These are phyloP conservation scores for Rheum nobile DNA, from an alignment of 148 eudicot genomes.

Conservation along the genomic window DNA sequence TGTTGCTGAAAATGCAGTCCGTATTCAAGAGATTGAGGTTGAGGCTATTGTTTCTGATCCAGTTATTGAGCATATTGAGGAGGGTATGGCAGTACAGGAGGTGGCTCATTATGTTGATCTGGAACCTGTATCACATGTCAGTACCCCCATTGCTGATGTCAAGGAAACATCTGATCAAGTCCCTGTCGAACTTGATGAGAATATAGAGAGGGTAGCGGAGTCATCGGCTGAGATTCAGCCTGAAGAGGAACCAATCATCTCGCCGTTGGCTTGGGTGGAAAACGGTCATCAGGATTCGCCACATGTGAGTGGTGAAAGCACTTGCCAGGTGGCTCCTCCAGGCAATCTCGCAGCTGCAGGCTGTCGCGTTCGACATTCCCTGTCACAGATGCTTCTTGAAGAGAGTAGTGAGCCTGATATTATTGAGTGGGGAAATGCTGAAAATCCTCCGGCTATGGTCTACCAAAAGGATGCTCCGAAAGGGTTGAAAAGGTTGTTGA, in stretches of 20 bases:
- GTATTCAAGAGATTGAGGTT: constrained; percentile 22
- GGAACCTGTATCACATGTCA: constrained; percentile 20
- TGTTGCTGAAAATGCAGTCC: constrained; percentile 19
- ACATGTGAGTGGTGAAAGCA: constrained; percentile 21
- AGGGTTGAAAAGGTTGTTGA: constrained; percentile 87
- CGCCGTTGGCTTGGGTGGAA: constrained; percentile 90
- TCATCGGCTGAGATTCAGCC: constrained; percentile 24
- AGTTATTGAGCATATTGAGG: constrained; percentile 17
- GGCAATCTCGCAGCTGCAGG: constrained; percentile 31
- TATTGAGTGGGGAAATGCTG: constrained; percentile 92
- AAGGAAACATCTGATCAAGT: constrained; percentile 17
- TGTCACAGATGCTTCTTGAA: constrained; percentile 90
- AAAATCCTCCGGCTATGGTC: constrained; percentile 68
- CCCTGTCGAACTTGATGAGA: constrained; percentile 18
- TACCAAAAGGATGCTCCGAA: constrained; percentile 95
- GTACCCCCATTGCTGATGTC: constrained; percentile 17
- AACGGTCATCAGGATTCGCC: constrained; percentile 38
- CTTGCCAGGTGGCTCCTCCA: constrained; percentile 23
- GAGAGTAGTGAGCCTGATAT: constrained; percentile 74
- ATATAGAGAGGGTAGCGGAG: constrained; percentile 13
- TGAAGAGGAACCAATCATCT: constrained; percentile 54
- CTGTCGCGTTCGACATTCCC: constrained; percentile 73
- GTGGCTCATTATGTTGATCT: constrained; percentile 9
- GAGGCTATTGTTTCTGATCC: constrained; percentile 22
- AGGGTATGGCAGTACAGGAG: constrained; percentile 16